Percentiles rank a stretch among this genome's conserved stretches.
These are phyloP conservation scores for Penicillium brasilianum DNA, from an alignment of 2,329 filamentous ascomycete species.

Conservation along the genomic window DNA sequence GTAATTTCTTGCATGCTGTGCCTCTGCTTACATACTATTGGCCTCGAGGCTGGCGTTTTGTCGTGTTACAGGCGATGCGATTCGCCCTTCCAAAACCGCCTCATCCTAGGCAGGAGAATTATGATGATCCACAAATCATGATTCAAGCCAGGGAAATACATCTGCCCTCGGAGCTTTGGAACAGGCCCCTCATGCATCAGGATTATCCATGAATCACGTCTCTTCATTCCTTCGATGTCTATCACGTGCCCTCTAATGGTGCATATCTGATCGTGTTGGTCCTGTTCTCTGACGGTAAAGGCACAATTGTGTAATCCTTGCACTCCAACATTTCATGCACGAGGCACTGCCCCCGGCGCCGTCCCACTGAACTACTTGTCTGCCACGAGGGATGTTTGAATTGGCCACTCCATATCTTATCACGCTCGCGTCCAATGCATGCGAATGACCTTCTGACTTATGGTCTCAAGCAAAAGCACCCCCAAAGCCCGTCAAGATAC, in stretches of 20 bases:
- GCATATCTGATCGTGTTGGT: conserved; percentile 2
- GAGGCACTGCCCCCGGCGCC: neutral
- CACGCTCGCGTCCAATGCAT: conserved; percentile 2
- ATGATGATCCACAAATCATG: conserved; percentile 8
- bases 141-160: conserved; percentile 15
- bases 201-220: conserved; percentile 9
- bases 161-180: conserved; percentile 6
- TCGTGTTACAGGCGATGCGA: conserved; percentile 11
- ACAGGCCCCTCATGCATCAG: conserved; percentile 11
- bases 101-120: conserved; percentile 6
- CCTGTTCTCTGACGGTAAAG: neutral
- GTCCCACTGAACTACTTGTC: neutral
- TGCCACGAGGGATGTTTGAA: neutral
- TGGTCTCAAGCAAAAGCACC: conserved; percentile 11
- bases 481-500: conserved; percentile 16
- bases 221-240: neutral
- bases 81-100: conserved; percentile 17
- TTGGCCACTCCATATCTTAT: neutral
- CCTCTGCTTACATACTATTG: conserved; percentile 15
- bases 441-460: conserved; percentile 22
- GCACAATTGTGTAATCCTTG: conserved; percentile 1
- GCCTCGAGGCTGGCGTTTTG: conserved; percentile 22
- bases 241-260: neutral
- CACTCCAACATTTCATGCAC: neutral
- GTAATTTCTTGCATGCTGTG: neutral